These are phyloP conservation scores for Orobanche coerulescens DNA, from an alignment of 257 asterid genomes.

Conservation along the genomic window DNA sequence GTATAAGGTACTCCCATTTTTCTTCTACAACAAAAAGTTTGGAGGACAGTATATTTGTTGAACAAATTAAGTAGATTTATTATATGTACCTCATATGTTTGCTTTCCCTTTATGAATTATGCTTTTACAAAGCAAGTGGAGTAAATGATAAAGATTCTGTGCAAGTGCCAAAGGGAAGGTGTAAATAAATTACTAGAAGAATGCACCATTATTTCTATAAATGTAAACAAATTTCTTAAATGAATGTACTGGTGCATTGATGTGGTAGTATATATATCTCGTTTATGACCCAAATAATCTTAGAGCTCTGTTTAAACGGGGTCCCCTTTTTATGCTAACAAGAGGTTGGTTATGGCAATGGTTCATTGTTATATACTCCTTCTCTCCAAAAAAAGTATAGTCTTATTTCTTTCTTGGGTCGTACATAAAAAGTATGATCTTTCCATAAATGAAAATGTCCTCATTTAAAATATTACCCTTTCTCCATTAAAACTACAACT, in stretches of 20 bases:
- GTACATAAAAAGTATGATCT: too few relatives aligned
- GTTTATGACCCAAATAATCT: too few relatives aligned
- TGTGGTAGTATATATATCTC: neutral
- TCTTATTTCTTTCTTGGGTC: too few relatives aligned
- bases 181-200: neutral
- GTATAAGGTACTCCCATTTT: neutral
- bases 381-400: too few relatives aligned
- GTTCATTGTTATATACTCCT: too few relatives aligned
- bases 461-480: too few relatives aligned
- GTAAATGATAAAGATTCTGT: neutral
- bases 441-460: too few relatives aligned
- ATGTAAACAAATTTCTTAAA: slow-evolving; percentile 3
- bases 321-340: too few relatives aligned
- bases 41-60: neutral
- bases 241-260: neutral
- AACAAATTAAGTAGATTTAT: neutral
- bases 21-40: neutral
- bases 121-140: neutral
- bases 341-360: too few relatives aligned
- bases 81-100: neutral
- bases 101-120: neutral
- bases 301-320: too few relatives aligned
- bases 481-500: too few relatives aligned
- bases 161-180: neutral
- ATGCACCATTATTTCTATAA: neutral